Base-by-base conservation (phyloP, 257 asterid genomes). In the Solanum pinnatisectum region DNA sequence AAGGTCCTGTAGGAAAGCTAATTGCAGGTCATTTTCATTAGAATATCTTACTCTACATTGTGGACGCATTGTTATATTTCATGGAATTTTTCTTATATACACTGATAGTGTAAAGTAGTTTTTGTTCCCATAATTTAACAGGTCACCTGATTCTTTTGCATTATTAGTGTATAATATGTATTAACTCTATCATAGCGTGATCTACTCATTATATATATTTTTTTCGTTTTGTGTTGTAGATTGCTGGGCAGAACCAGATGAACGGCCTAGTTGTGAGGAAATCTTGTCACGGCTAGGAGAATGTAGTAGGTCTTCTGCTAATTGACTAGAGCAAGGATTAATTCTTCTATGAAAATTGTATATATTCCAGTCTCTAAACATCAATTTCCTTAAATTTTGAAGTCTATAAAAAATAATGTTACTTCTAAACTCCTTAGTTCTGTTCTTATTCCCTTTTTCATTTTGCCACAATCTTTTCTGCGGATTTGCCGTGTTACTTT, bases 171-270 rank as follows among this genome's bases (percentile, higher is more conserved):
- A 79, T 27, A 16, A 14, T 27, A 42, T 30, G 37, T 77, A 5
- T 20, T 7, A 40, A 40, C 13, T 77, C 39, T 79, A 27, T 79
- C 33, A 44, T 44, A 79, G 18, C 4, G 12, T 78, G 63, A 25
- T 42, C 37, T 78, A 35, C 12, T 78, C 49, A n/a, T 35, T 59
- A 59, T 59, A 59, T 27, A 42, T 42, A 14, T n/a, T 8, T 42
- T n/a, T 15, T 9, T 1, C 42, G 10, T 74, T 85, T 36, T 56
- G 89, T n/a, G 59, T 88, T 89, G 60, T 90, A 96, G 99, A 96
- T 90, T 96, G 99, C 89, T 96, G 99, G 99, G 96, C 93, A 10
- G 96, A 90, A 85, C 97, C 98, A 63, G 95, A 95, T 87, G 98
- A 93, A 89, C 94, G 98, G 83, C 99, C 99, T 3, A 90, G 88